These are phyloP conservation scores for Fusarium fujikuroi DNA, from an alignment of 2,329 filamentous ascomycete genomes.

Conservation along the genomic window DNA sequence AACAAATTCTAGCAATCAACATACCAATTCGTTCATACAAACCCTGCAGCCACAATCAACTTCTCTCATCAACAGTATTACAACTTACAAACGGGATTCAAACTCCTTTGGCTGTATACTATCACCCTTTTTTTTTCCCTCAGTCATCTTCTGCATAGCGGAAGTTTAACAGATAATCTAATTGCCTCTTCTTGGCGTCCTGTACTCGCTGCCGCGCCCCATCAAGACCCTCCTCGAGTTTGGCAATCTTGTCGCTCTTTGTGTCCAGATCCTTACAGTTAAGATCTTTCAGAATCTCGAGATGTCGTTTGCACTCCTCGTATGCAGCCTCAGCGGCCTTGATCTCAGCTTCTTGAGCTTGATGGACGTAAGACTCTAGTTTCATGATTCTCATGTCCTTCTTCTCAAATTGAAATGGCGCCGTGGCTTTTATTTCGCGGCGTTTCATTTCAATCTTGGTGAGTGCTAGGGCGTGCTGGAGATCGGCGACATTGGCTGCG, in stretches of 20 bases:
- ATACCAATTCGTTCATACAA: too few relatives aligned
- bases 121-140: too few relatives aligned
- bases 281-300: rapidly evolving
- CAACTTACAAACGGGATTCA: rapidly evolving
- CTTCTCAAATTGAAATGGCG: not conserved
- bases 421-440: not conserved
- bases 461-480: rapidly evolving
- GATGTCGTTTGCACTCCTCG: not conserved
- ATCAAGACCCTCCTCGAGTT: too few relatives aligned
- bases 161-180: not conserved
- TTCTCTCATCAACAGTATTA: not conserved
- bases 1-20: too few relatives aligned
- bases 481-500: not conserved
- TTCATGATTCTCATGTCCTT: not conserved
- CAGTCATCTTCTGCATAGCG: not conserved
- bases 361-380: not conserved
- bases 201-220: too few relatives aligned
- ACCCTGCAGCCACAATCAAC: too few relatives aligned
- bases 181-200: not conserved
- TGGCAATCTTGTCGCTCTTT: rapidly evolving
- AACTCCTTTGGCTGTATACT: too few relatives aligned
- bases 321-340: not conserved
- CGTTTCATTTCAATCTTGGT: not conserved
- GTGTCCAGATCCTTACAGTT: not conserved
- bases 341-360: not conserved